These are phyloP conservation scores for Elsinoe arachidis DNA, from an alignment of 2,329 filamentous ascomycete genomes.

Conservation along the genomic window DNA sequence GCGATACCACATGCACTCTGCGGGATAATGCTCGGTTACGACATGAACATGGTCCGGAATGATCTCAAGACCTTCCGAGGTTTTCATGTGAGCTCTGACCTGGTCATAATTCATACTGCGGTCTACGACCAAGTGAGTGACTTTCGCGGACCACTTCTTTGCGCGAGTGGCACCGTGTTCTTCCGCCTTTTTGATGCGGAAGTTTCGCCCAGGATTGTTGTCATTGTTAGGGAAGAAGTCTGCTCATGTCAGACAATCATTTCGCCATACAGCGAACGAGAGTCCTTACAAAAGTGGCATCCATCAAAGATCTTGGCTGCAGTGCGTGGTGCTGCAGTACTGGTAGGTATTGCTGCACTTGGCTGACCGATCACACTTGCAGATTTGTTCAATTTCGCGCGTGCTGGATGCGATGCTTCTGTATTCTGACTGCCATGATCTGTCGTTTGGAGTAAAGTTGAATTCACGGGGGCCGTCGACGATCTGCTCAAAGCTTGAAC, in stretches of 20 bases:
- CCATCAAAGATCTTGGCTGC: conserved; percentile 21
- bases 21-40: conserved; percentile 36
- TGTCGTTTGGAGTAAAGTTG: neutral
- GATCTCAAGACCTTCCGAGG: conserved; percentile 22
- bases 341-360: neutral
- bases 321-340: neutral
- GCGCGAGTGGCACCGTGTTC: conserved; percentile 70
- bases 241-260: conserved; percentile 18
- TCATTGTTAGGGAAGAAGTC: conserved; percentile 77
- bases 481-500: conserved; percentile 1
- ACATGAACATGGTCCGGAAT: conserved; percentile 48
- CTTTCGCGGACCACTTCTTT: conserved; percentile 41
- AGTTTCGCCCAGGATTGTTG: conserved; percentile 54
- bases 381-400: neutral
- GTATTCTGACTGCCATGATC: neutral
- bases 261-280: neutral
- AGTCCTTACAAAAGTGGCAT: conserved; percentile 23
- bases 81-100: conserved; percentile 49
- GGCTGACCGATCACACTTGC: neutral
- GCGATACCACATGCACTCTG: conserved; percentile 36
- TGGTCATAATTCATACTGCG: conserved; percentile 56
- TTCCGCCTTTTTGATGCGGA: conserved; percentile 65
- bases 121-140: conserved; percentile 78
- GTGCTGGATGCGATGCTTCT: neutral
- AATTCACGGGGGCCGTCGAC: neutral